Base-by-base conservation (phyloP, 1,284 basidiomycete species). In the Irpex rosettiformis region DNA sequence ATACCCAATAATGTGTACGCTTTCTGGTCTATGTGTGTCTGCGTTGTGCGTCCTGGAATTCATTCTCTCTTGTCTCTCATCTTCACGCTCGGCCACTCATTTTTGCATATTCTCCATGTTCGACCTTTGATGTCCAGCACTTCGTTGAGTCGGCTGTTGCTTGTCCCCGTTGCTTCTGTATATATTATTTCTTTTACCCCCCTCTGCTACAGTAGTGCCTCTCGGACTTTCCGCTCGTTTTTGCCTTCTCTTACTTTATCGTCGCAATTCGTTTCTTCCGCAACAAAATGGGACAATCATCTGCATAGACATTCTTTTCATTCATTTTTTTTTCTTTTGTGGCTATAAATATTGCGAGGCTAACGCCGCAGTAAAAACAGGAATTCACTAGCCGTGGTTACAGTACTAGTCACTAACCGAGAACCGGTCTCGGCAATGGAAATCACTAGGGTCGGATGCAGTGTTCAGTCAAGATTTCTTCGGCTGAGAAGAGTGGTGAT, bases 401-500 rank as follows among this genome's bases (percentile, higher is more conserved):
- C 30, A 33, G 3, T 28, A 51, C 6, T n/a, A n/a, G n/a, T n/a
- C n/a, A n/a, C n/a, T n/a, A n/a, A n/a, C n/a, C 48, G 48, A 13
- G 6, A 51, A 28, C 18, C 6, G 3, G 24, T 16, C 42, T 22
- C 29, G 7, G 52, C 52, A 11, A 18, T 24, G 25, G 7, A 4
- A 4, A 18, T 21, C 11, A 0, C 22, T 11, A 21, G 22, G n/a
- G 21, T 45, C 3, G 25, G 3, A 24, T 27, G 21, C 27, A 18
- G 13, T 42, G 24, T 37, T 67, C 61, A 75, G 56, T 94, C 93
- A 55, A 96, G 73, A 24, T 89, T 89, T 65, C 83, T 81, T 61
- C 91, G 79, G 57, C 81, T 82, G 7, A 97, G 75, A 56, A 95
- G 73, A 63, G 86, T 89, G 4, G 86, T 84, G 58, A 97, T 95